Base-by-base conservation (phyloP, 2,329 filamentous ascomycete genomes). In the Penicillium sp. region DNA sequence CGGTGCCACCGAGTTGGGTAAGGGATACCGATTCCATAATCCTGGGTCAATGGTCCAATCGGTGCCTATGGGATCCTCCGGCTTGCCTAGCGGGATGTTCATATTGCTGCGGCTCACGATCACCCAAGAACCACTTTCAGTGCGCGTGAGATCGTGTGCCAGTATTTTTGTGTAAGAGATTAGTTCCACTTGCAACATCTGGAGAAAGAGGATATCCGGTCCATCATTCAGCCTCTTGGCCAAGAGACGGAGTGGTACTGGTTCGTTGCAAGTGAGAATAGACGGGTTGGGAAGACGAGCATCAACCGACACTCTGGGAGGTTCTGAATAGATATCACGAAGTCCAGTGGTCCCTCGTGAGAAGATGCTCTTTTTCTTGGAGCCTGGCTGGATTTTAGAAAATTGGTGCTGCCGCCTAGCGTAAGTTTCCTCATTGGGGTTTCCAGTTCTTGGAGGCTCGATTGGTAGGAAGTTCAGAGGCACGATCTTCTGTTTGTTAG, bases 391-490 rank as follows among this genome's bases (percentile, higher is more conserved):
- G 5, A 72, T 59, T 49, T 67, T 71, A 50, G 73, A 71, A 62
- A 88, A 88, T 57, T 84, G 80, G 63, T 88, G 84, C 54, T 82
- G 80, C 21, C 93, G 83, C 54, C 92, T 81, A 2, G 92, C 94
- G 74, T 90, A 99, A 2, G 88, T 87, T 72, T 97, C 92, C 60
- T 91, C 88, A 22, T 84, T 83, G 1, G 85, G 82, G 43, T 80
- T 77, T 4, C 82, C 77, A 0, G 85, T 85, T 40, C 92, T 81
- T 0, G 93, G 92, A 5, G 91, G 90, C 72, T 99, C 94, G 62
- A 97, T 93, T 4, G 94, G 94, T 36, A 97, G 81, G 70, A 99
- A 94, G 54, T 90, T 93, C 75, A 97, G 88, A 34, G 86, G 85
- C 34, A 69, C 72, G 60, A 72, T 73, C 77, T 73, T 61, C 8